These are phyloP conservation scores for Cardamine chenopodiifolia DNA, from an alignment of 345 rosid genomes.

Conservation along the genomic window DNA sequence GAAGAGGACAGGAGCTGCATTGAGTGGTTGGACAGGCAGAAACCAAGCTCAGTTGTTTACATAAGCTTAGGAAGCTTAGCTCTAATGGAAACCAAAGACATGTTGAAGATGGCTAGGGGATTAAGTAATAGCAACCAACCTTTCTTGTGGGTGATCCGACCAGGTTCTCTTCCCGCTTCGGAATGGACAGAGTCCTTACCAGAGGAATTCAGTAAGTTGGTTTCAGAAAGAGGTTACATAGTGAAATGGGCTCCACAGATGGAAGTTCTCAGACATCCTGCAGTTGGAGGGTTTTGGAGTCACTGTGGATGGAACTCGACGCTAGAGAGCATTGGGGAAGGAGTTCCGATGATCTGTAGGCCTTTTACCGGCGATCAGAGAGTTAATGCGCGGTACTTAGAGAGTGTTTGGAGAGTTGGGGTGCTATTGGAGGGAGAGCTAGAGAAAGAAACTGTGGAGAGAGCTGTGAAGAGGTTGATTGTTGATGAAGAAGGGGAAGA, in stretches of 20 bases:
- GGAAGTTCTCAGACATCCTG: conserved; percentile 50
- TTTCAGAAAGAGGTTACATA: conserved; percentile 44
- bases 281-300: conserved; percentile 57
- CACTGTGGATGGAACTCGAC: conserved; percentile 62
- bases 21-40: conserved; percentile 52
- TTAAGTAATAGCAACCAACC: conserved; percentile 48
- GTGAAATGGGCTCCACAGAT: conserved; percentile 61
- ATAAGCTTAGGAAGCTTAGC: conserved; percentile 67
- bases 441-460: conserved; percentile 39
- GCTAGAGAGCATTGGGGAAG: conserved; percentile 53
- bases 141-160: conserved; percentile 56
- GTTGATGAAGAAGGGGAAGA: conserved; percentile 41
- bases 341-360: conserved; percentile 55
- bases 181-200: conserved; percentile 44
- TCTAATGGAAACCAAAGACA: conserved; percentile 28
- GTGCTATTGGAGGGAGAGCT: conserved; percentile 41
- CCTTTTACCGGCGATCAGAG: conserved; percentile 48
- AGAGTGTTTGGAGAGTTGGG: conserved; percentile 50
- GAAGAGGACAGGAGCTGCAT: conserved; percentile 53
- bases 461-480: conserved; percentile 38
- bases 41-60: conserved; percentile 53
- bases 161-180: conserved; percentile 24
- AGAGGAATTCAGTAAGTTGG: conserved; percentile 34
- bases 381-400: conserved; percentile 47
- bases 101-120: conserved; percentile 48